phyloP scores from a whole-genome alignment of 768 basidiomycete species.

The Suillus plorans region DNA sequence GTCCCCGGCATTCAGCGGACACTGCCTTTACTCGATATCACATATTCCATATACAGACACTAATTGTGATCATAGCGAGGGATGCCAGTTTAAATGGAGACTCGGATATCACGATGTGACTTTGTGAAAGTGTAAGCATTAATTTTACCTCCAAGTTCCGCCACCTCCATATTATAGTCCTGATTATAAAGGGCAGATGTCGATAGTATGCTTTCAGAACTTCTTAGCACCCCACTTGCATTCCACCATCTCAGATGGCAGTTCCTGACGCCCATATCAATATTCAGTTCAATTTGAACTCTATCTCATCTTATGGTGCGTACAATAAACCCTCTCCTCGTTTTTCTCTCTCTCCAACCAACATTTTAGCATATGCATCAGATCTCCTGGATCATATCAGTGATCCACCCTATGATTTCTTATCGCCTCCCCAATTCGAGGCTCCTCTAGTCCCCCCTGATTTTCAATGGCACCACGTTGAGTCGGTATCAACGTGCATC shows the following conservation, averaged over 20 bases:
- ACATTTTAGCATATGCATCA: neutral
- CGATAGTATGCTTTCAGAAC: neutral
- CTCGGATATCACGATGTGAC: constrained; percentile 26
- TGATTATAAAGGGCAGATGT: constrained; percentile 25
- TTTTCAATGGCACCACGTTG: constrained; percentile 17
- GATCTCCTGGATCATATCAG: neutral
- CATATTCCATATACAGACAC: constrained; percentile 12
- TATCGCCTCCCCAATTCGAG: constrained; percentile 8
- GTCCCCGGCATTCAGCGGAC: constrained; percentile 21
- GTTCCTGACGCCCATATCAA: constrained; percentile 5
- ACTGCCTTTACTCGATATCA: constrained; percentile 9
- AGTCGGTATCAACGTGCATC: neutral
- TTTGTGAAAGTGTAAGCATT: constrained; percentile 16
- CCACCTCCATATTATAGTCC: constrained; percentile 10
- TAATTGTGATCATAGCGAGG: constrained; percentile 32
- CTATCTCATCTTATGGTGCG: constrained; percentile 9
- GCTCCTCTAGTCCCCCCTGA: constrained; percentile 14
- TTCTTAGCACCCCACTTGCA: neutral
- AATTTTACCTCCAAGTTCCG: constrained; percentile 10
- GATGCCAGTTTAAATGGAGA: constrained; percentile 11
- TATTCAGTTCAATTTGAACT: constrained; percentile 7
- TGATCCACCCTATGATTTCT: constrained; percentile 14
- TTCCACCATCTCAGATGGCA: constrained; percentile 14
- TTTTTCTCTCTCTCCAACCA: neutral
- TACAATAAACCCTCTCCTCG: neutral